Base-by-base conservation (phyloP, 192 early-diverging fungal species). In the Chytriomyces sp. region DNA sequence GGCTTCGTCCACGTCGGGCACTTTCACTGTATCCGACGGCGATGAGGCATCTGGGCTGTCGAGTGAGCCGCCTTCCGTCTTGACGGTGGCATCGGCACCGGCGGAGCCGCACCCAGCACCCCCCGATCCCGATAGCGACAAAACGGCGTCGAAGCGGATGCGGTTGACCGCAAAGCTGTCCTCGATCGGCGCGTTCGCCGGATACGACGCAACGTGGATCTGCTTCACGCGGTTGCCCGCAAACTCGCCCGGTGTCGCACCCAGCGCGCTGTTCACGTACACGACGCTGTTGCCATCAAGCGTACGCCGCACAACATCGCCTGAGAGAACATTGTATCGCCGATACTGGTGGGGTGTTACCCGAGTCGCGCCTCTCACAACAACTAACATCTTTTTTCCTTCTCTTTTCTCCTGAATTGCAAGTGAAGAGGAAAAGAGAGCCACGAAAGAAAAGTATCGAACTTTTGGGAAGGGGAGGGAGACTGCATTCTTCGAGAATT, bases 271-370 rank as follows among this genome's bases (percentile, higher is more conserved):
- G 40, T 64, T 64, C 33, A n/a, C 7, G 40, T 64, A 52, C 7
- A 64, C 63, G 26, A 64, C 63, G 7, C 39, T 10, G 39, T 64
- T 64, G 63, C 63, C 39, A 26, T 64, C 63, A 6, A 64, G 39
- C 63, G 34, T 64, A 19, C 22, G n/a, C 40, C 19, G 19, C 6
- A 64, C 63, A 14, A 33, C 34, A 10, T 22, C 8, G n/a, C 39
- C 39, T 12, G 39, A 10, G 17, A 64, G 39, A 17, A 64, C 28
- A 14, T 44, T 31, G 40, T 64, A 64, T n/a, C 39, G 39, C 37
- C 63, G 41, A 10, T 17, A n/a, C 0, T 10, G n/a, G n/a, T 49
- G 41, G 12, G 41, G 41, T n/a, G n/a, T n/a, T n/a, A n/a, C n/a
- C n/a, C n/a, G n/a, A n/a, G n/a, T n/a, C n/a, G n/a, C n/a, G n/a